Evolutionary conservation across 176 grass and related monocot genomes (phyloP), one percentile per base, ranked within the genome.

Genomic region (Miscanthus lutarioriparius): DNA sequence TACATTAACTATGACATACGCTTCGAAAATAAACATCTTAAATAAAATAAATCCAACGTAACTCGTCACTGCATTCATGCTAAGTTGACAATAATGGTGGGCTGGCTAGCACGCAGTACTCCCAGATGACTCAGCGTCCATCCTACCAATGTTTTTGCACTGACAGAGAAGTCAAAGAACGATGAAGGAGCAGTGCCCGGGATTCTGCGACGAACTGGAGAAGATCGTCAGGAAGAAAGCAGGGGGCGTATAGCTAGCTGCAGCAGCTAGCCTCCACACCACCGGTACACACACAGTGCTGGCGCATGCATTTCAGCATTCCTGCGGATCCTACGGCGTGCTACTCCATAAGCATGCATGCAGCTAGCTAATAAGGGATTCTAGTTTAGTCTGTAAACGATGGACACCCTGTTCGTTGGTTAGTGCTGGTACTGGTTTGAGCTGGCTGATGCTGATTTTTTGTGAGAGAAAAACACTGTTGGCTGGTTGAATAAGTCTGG

Each of bases 161-260:
- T 86, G 79, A 74, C 74, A 90, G 88, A 86, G 74, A 87, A 83
- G 58, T 37, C 61, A 49, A 83, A 64, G 59, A 40, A 90, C 67
- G 17, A 83, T 86, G 36, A 58, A 56, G 8, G 66, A 72, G 68
- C 58, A 68, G 44, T 79, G 74, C 17, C 75, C 74, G 7, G 28
- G 25, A 62, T 90, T 86, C 37, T 90, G 88, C 30, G 37, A 83
- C 8, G 51, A 74, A 48, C 11, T 90, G 68, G 88, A 86, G 61
- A 83, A 45, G 56, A 23, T 59, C 28, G 10, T 90, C 74, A 68
- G 43, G 67, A 78, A 83, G 48, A 90, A 74, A 54, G 74, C 84
- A 7, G n/a, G 30, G 30, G n/a, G 3, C 25, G 13, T 58, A 58
- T 58, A 58, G 54, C 53, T 35, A 82, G 20, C 44, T 11, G 40